Evolutionary conservation across 352 stramenopile species (phyloP).

Genomic region (Globisporangium iwayamae): DNA sequence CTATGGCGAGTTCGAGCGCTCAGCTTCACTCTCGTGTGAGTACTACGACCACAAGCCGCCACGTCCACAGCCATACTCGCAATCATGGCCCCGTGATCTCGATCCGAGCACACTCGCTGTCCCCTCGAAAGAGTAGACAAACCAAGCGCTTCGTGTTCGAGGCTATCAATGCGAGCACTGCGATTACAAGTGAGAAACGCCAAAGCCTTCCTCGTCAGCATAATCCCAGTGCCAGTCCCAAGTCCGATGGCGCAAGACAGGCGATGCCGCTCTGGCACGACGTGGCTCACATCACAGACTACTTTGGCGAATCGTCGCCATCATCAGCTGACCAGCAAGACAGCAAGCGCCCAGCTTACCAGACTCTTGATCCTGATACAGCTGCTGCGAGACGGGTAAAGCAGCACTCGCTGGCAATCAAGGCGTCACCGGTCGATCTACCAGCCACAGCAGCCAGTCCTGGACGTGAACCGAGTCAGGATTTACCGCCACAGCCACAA

Average conservation of each 20-base stretch:
- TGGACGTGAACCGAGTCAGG: background rate
- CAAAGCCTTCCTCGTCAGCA: background rate
- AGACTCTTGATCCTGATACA: background rate
- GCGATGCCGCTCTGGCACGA: slow-evolving; percentile 1
- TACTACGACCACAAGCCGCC: background rate
- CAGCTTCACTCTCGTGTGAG: background rate
- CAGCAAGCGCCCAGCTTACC: background rate
- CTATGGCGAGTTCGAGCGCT: background rate
- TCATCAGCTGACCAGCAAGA: background rate
- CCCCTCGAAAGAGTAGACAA: slow-evolving; percentile 5
- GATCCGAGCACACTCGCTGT: slow-evolving; percentile 9
- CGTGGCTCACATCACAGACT: background rate
- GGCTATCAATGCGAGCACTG: background rate
- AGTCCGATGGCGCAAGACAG: slow-evolving; percentile 3
- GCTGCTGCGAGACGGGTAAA: background rate
- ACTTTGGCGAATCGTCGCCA: background rate
- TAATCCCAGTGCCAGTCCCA: background rate
- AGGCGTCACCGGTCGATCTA: background rate
- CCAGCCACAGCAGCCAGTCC: background rate
- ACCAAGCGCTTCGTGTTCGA: slow-evolving; percentile 10
- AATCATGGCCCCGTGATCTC: slow-evolving; percentile 5
- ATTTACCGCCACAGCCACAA: background rate
- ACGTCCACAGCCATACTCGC: background rate
- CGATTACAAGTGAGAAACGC: background rate
- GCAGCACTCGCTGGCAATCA: background rate